A percentile compares a stretch with the other conserved stretches of the same genome.
phyloP scores from a whole-genome alignment of 805 yeast species.

The Myxozyma neotropica region DNA sequence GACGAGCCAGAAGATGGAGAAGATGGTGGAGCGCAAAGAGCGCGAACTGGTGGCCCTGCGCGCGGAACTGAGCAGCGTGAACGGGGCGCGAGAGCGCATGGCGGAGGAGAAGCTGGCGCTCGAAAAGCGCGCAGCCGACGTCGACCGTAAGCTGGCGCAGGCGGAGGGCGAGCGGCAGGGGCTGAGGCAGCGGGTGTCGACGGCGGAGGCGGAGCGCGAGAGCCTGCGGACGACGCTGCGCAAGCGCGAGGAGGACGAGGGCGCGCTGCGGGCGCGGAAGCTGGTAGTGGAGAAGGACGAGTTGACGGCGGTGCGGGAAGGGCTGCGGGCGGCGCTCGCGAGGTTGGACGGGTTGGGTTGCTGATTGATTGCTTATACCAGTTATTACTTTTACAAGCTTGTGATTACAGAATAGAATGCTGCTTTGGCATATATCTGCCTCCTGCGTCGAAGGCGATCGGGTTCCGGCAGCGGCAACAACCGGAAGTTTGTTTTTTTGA shows the following conservation, averaged over 20 bases:
- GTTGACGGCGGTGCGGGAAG: conserved; percentile 8
- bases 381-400: not conserved
- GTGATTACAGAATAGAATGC: too few relatives aligned
- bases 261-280: conserved; percentile 3
- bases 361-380: too few relatives aligned
- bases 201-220: conserved; percentile 29
- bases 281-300: conserved; percentile 2
- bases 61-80: conserved; percentile 28
- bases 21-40: conserved; percentile 43
- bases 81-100: conserved; percentile 40
- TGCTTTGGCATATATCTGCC: too few relatives aligned
- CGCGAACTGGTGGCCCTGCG: conserved; percentile 16
- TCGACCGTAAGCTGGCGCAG: conserved; percentile 3
- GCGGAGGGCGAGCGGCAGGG: conserved; percentile 36
- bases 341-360: not conserved
- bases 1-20: conserved; percentile 45
- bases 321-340: conserved; percentile 10
- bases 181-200: conserved; percentile 38
- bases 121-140: conserved; percentile 8
- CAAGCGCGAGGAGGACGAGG: conserved; percentile 35
- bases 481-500: too few relatives aligned
- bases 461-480: too few relatives aligned
- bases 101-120: conserved; percentile 16
- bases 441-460: too few relatives aligned
- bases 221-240: conserved; percentile 32